These are phyloP conservation scores for Leucosporidium scottii DNA, from an alignment of 768 basidiomycete species.

Conservation along the genomic window DNA sequence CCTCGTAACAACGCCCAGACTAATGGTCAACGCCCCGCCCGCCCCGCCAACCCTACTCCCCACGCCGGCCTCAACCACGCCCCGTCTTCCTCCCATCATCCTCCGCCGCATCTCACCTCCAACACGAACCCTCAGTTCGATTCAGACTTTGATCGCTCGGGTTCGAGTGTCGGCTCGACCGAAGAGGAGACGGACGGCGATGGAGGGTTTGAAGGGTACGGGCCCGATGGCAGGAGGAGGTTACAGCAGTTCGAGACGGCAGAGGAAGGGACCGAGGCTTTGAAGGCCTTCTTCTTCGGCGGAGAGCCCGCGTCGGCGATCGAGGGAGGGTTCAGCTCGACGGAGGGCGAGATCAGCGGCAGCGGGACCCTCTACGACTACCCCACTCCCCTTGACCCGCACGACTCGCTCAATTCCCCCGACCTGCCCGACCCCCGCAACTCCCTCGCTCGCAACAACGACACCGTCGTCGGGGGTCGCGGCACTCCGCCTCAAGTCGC, in stretches of 20 bases:
- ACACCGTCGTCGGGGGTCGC: not conserved
- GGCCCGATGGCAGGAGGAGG: not conserved
- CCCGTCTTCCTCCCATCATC: not conserved
- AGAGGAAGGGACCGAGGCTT: constrained; percentile 29
- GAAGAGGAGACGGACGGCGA: constrained; percentile 21
- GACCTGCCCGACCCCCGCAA: not conserved
- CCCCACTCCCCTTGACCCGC: not conserved
- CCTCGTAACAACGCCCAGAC: not conserved
- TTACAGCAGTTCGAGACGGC: constrained; percentile 11
- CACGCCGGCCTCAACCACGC: constrained; percentile 2
- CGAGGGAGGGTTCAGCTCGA: not conserved
- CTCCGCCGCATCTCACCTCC: not conserved
- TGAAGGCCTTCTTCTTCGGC: constrained; percentile 36
- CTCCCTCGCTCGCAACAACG: not conserved
- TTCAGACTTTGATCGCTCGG: not conserved
- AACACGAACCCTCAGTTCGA: not conserved
- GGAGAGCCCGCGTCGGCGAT: not conserved
- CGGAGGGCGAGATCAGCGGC: not conserved
- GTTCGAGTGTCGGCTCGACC: constrained; percentile 9
- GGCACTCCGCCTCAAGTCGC: constrained; percentile 24
- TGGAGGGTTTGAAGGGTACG: not conserved
- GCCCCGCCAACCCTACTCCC: not conserved
- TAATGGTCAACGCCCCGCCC: not conserved
- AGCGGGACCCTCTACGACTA: not conserved
- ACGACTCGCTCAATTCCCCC: not conserved